phyloP scores from a whole-genome alignment of 495 filamentous ascomycete species.

The Tirmania nivea region DNA sequence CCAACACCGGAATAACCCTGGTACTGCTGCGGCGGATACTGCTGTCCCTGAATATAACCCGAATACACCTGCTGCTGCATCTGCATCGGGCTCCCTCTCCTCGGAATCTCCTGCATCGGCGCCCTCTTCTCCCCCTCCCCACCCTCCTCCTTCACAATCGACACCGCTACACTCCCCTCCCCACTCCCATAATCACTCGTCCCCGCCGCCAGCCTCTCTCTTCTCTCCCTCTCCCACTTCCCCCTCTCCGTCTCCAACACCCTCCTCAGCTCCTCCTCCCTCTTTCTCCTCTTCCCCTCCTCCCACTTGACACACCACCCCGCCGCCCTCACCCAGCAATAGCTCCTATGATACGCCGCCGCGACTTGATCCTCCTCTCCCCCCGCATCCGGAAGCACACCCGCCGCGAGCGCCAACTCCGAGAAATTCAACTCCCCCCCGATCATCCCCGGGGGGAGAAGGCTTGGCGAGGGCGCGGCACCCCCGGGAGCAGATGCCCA shows the following conservation, averaged over 20 bases:
- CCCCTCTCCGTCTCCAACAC: slow-evolving; percentile 28
- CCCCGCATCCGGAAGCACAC: not conserved
- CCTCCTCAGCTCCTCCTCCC: slow-evolving; percentile 21
- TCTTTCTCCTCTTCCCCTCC: not conserved
- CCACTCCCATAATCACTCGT: no score
- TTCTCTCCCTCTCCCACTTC: not conserved
- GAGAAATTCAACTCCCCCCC: not conserved
- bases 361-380: slow-evolving; percentile 51
- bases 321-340: slow-evolving; percentile 69
- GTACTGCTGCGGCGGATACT: no score
- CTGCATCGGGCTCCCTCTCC: no score
- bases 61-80: no score
- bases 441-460: slow-evolving; percentile 28
- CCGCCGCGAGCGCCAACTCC: not conserved
- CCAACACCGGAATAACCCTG: no score
- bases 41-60: no score
- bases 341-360: slow-evolving; percentile 69
- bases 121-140: not conserved
- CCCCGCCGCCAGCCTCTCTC: no score
- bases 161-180: no score
- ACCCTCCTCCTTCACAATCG: no score
- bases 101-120: no score
- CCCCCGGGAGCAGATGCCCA: slow-evolving; percentile 34
- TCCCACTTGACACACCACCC: not conserved
- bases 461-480: slow-evolving; percentile 43